Base-by-base conservation (phyloP, 805 yeast genomes). In the Kodamaea nitidulidarum region DNA sequence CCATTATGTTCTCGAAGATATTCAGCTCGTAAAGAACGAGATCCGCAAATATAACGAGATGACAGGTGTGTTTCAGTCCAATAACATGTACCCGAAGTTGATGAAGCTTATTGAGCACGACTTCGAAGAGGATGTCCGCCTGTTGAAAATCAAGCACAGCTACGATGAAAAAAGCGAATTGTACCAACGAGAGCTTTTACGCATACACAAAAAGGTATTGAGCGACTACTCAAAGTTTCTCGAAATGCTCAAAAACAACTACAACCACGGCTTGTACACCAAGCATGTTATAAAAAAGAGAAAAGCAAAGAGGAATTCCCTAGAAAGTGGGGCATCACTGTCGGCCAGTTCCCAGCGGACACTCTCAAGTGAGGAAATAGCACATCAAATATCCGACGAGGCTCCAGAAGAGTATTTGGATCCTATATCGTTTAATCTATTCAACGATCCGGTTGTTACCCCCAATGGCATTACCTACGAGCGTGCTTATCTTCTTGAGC, bases 231-330 rank as follows among this genome's bases (percentile, higher is more conserved):
- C 46, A 14, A 49, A 52, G 27, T 47, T 58, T 14, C 34, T 53
- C 5, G 50, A 45, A 7, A 43, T 56, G 24, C 31, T 58, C 28
- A 43, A 50, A 30, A 54, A 56, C 40, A 56, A 51, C 40, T 51
- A 58, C 39, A 52, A 50, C 34, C 55, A 55, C 22, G 54, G 54
- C 7, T 36, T 57, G n/a, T 49, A 49, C 36, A 50, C 54, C 12
- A 24, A 24, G 18, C 42, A 45, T 14, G 37, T 44, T 3, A 25
- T 45, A 2, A 39, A 47, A n/a, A 33, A 46, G 21, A 38, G 47
- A 21, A 14, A 40, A 25, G 7, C 12, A 18, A 20, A n/a, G 4
- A 30, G 21, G 12, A 10, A 12, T 16, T 30, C 31, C 14, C 14
- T 27, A 5, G 31, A 27, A 6, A 27, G 7, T 15, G 15, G 7